Percentiles rank a stretch among this genome's conserved stretches.
Evolutionary conservation across 179 eudicot species (phyloP).

Genomic region (Pouteria campechiana): DNA sequence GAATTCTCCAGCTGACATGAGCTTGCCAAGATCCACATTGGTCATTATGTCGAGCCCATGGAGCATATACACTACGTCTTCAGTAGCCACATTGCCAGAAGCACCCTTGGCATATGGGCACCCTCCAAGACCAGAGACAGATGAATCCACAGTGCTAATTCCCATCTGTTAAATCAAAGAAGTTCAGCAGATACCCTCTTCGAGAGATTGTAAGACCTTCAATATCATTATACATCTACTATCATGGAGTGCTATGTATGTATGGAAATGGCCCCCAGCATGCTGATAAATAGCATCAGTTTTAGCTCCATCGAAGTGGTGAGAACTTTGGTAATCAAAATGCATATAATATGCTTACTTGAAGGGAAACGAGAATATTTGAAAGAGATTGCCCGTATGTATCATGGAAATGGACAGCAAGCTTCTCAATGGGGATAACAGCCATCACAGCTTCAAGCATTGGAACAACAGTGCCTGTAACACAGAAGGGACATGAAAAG

Average conservation of each 20-base stretch:
- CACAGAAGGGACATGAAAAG: slow-evolving; percentile 4
- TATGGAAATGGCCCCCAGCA: too few relatives aligned
- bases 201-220: too few relatives aligned
- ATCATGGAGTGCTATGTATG: too few relatives aligned
- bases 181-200: too few relatives aligned
- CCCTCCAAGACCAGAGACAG: slow-evolving; percentile 77
- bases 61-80: slow-evolving; percentile 77
- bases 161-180: slow-evolving; percentile 45
- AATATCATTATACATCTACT: too few relatives aligned
- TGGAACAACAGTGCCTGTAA: slow-evolving; percentile 67
- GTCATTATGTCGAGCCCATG: slow-evolving; percentile 58
- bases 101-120: slow-evolving; percentile 93
- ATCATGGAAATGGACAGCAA: slow-evolving; percentile 97
- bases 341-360: slow-evolving; percentile 47
- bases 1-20: slow-evolving; percentile 59
- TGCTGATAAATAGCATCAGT: too few relatives aligned
- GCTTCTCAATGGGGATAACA: slow-evolving; percentile 73
- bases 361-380: slow-evolving; percentile 81
- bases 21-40: slow-evolving; percentile 50
- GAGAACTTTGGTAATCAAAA: too few relatives aligned
- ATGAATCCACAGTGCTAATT: slow-evolving; percentile 54
- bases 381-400: slow-evolving; percentile 97
- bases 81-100: slow-evolving; percentile 80
- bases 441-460: slow-evolving; percentile 85
- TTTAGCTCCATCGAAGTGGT: too few relatives aligned